These are phyloP conservation scores for Nidula microcarpa DNA, from an alignment of 768 basidiomycete genomes.

Conservation along the genomic window DNA sequence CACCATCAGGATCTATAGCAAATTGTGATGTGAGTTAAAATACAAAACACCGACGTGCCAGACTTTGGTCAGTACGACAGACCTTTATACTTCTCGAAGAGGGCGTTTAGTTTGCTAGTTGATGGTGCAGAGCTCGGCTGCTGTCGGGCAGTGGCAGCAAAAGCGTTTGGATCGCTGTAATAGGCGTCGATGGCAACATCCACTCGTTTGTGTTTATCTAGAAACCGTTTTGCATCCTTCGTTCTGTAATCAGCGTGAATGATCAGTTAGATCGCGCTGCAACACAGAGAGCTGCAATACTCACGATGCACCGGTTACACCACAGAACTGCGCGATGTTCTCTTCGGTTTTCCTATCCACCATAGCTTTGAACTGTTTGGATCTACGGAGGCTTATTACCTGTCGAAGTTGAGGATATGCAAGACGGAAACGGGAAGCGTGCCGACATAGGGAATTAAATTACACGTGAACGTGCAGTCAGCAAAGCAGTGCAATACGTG, in stretches of 20 bases:
- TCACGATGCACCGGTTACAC: slow-evolving; percentile 69
- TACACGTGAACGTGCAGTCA: slow-evolving; percentile 4
- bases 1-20: slow-evolving; percentile 47
- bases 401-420: not conserved
- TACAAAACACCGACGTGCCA: not conserved
- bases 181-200: slow-evolving; percentile 75
- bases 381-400: not conserved
- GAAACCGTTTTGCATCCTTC: slow-evolving; percentile 62
- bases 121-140: slow-evolving; percentile 31
- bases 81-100: slow-evolving; percentile 77
- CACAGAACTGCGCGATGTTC: slow-evolving; percentile 54
- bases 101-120: slow-evolving; percentile 46
- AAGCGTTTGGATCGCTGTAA: slow-evolving; percentile 51
- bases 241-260: slow-evolving; percentile 26
- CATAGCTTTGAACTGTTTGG: slow-evolving; percentile 15
- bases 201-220: slow-evolving; percentile 66
- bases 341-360: slow-evolving; percentile 45
- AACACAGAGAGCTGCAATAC: slow-evolving; percentile 20
- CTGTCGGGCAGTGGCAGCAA: slow-evolving; percentile 18
- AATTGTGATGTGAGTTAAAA: not conserved
- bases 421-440: not conserved
- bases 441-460: not conserved
- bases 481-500: slow-evolving; percentile 1
- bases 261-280: slow-evolving; percentile 20
- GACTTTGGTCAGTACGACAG: slow-evolving; percentile 1